Base-by-base conservation (phyloP, 2,329 filamentous ascomycete genomes). In the Orbilia blumenaviensis region DNA sequence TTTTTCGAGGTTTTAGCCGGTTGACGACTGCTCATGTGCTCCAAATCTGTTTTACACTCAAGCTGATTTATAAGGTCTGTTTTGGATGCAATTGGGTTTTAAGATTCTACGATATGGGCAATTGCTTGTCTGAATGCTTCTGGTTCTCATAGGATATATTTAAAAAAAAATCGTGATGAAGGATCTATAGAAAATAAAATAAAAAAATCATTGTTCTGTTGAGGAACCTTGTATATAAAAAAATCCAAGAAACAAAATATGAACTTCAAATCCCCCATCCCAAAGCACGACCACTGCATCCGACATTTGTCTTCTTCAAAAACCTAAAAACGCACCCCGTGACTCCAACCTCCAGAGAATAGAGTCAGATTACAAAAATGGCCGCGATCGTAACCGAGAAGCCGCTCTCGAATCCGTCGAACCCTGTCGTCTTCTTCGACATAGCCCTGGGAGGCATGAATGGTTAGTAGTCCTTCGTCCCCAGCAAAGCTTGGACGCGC, bases 381-480 rank as follows among this genome's bases (percentile, higher is more conserved):
- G 64, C 72, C n/a, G 48, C 72, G 16, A 58, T 69, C 60, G 58
- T 42, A 38, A 76, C 72, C 56, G 56, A 76, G 41, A 76, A 60
- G 38, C 72, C 72, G 41, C 27, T 69, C 41, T 48, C 64, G 18
- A 76, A 76, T 27, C 27, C 64, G 32, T 63, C 58, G 38, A 76
- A 76, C 41, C 72, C 77, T 25, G 82, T 87, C 80, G 89, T 90
- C 79, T 92, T 93, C 85, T 92, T 93, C 83, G 91, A 93, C 83
- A 88, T 93, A 75, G 91, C 91, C 2, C 86, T 95, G 69, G 92
- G 92, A 85, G 91, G 91, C 92, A 83, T 82, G 87, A 83, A 54
- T 54, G 78, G 62, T 67, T 76, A 76, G 79, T 78, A 50, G 61
- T 74, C n/a, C 12, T 73, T 29, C 52, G n/a, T n/a, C 44, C 32